phyloP scores from a whole-genome alignment of 345 rosid species.

The Linum tenue region DNA sequence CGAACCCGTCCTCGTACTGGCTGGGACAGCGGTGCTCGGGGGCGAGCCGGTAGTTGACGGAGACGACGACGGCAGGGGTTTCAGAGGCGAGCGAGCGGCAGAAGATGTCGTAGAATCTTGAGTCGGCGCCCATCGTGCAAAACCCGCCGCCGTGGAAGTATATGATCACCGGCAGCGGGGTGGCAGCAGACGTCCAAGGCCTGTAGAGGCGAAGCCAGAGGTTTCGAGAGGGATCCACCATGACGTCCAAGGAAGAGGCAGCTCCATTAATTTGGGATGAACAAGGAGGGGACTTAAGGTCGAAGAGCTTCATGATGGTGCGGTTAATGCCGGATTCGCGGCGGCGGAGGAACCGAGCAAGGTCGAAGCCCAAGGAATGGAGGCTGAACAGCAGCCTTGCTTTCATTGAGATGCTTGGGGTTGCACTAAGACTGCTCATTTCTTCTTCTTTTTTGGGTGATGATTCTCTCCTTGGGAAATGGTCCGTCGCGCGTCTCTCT shows the following conservation, averaged over 20 bases:
- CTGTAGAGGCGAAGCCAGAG: conserved; percentile 73
- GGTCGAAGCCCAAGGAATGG: too few species aligned
- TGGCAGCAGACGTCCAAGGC: conserved; percentile 14
- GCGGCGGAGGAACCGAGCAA: conserved; percentile 9
- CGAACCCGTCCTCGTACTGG: conserved; percentile 72
- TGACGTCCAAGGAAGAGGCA: conserved; percentile 47
- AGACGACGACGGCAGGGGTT: conserved; percentile 47
- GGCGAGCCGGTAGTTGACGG: conserved; percentile 66
- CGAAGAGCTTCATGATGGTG: conserved; percentile 41
- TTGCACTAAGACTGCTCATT: too few species aligned
- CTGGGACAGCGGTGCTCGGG: conserved; percentile 70
- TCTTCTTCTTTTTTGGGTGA: too few species aligned
- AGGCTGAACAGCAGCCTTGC: too few species aligned
- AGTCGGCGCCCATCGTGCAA: conserved; percentile 44
- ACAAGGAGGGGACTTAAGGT: conserved; percentile 37
- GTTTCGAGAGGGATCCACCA: conserved; percentile 45
- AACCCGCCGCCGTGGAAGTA: conserved; percentile 92
- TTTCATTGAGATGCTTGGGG: too few species aligned
- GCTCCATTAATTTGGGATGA: conserved; percentile 21
- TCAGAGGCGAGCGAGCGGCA: conserved; percentile 53
- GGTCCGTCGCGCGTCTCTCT: too few species aligned
- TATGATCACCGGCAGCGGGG: conserved; percentile 46
- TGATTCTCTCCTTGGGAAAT: too few species aligned
- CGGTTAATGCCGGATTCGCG: conserved; percentile 62
- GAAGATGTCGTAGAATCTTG: conserved; percentile 38